Conservation (phyloP, 202 grass and related monocot species). For the Panicum hallii region DNA sequence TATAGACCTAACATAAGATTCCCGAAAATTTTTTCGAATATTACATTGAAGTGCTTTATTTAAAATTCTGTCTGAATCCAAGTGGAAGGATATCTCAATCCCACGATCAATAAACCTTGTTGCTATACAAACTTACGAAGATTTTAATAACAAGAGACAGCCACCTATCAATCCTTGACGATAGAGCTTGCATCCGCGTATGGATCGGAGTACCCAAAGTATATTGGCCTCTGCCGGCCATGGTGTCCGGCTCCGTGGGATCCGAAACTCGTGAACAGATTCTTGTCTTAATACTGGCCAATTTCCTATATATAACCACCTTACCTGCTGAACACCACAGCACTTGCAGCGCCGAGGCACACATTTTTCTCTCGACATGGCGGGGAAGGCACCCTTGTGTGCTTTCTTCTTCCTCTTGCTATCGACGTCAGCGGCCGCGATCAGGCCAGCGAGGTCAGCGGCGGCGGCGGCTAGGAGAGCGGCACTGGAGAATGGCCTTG, state of each 20-base stretch:
- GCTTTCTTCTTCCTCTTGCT: neutral
- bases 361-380: slow-evolving; percentile 6
- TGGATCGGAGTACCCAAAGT: neutral
- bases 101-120: neutral
- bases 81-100: neutral
- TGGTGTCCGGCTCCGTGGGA: slow-evolving; percentile 3
- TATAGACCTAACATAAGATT: neutral
- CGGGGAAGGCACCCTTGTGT: neutral
- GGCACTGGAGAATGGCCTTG: slow-evolving; percentile 57
- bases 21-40: neutral
- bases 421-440: neutral
- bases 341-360: neutral
- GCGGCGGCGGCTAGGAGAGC: slow-evolving; percentile 1
- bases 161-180: neutral
- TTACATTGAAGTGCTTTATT: neutral
- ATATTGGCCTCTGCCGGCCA: neutral
- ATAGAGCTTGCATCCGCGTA: neutral
- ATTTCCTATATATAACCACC: neutral
- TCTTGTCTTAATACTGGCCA: neutral
- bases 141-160: neutral
- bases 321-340: neutral
- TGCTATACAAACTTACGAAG: neutral
- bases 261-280: neutral
- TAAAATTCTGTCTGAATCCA: neutral
- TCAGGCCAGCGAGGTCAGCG: neutral